A percentile compares a stretch with the other conserved stretches of the same genome.
phyloP scores from a whole-genome alignment of 352 stramenopile genomes.

The Phytopythium vexans region DNA sequence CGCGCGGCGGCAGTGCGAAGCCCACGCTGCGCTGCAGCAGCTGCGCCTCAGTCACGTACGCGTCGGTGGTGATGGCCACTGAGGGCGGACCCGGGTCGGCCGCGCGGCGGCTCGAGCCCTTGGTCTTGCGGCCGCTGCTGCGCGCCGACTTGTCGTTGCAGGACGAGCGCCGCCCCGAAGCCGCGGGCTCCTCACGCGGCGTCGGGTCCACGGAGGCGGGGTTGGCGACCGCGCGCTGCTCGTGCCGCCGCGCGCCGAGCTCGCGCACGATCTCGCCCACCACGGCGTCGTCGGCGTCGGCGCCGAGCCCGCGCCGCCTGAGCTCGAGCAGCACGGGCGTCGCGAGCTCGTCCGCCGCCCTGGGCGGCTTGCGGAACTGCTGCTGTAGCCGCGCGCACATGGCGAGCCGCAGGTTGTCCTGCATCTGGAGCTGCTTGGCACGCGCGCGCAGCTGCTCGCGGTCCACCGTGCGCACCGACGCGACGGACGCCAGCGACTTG shows the following conservation, averaged over 20 bases:
- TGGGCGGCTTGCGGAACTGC: constrained; percentile 58
- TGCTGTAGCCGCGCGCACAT: constrained; percentile 77
- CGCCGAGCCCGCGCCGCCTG: constrained; percentile 31
- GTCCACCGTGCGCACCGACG: constrained; percentile 55
- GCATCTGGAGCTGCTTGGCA: constrained; percentile 66
- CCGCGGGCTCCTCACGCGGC: constrained; percentile 4
- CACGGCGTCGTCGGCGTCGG: constrained; percentile 36
- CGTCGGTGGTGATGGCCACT: constrained; percentile 13
- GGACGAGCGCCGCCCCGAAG: constrained; percentile 16
- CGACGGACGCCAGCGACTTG: constrained; percentile 20
- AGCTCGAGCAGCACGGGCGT: constrained; percentile 50
- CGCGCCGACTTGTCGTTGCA: constrained; percentile 14
- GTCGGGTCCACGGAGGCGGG: constrained; percentile 3
- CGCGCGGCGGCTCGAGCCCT: constrained; percentile 2
- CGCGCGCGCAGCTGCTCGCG: constrained; percentile 69
- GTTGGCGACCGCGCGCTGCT: constrained; percentile 28
- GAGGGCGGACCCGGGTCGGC: constrained; percentile 1
- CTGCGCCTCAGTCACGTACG: constrained; percentile 69
- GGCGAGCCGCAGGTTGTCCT: constrained; percentile 57
- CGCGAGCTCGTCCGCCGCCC: constrained; percentile 59
- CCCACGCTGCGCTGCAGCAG: constrained; percentile 67
- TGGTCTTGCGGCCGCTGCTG: constrained; percentile 11
- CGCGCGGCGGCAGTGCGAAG: constrained; percentile 56
- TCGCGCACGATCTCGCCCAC: constrained; percentile 41
- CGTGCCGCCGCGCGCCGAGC: constrained; percentile 25